Percentiles rank a stretch among this genome's conserved stretches.
phyloP scores from a whole-genome alignment of 2,329 filamentous ascomycete species.

The Verticillium zaregamsianum region DNA sequence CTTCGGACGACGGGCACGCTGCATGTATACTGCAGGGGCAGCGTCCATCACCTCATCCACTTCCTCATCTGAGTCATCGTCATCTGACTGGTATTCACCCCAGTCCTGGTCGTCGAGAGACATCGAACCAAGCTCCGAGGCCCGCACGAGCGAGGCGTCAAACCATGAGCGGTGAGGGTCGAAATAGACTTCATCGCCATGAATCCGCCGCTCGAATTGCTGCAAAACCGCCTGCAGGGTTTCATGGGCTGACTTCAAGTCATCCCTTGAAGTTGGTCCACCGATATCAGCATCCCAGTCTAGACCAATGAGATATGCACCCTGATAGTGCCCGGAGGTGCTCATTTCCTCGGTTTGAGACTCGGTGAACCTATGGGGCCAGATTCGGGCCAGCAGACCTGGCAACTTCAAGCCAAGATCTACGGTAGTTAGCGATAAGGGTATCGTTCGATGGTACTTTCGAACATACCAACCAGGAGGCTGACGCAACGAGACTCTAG shows the following conservation, averaged over 20 bases:
- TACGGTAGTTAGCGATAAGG: conserved; percentile 18
- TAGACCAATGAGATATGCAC: conserved; percentile 59
- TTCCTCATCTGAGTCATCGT: conserved; percentile 34
- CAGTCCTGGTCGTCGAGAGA: conserved; percentile 44
- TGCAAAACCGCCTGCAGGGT: conserved; percentile 38
- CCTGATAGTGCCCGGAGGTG: conserved; percentile 45
- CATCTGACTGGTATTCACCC: conserved; percentile 44
- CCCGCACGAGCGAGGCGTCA: conserved; percentile 32
- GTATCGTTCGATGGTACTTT: conserved; percentile 1
- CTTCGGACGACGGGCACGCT: neutral
- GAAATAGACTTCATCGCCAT: conserved; percentile 41
- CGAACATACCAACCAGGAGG: conserved; percentile 51
- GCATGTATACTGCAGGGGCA: no score
- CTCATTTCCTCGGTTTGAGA: conserved; percentile 13
- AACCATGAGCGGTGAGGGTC: conserved; percentile 47
- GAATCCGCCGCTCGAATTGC: conserved; percentile 45
- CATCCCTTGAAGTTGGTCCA: conserved; percentile 20
- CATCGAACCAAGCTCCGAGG: conserved; percentile 35
- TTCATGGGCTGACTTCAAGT: conserved; percentile 32
- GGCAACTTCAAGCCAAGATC: conserved; percentile 53
- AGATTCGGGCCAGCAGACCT: conserved; percentile 51
- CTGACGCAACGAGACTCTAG: conserved; percentile 56
- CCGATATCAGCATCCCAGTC: conserved; percentile 26
- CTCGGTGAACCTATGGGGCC: conserved; percentile 56
- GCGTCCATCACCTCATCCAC: conserved; percentile 21